phyloP scores from a whole-genome alignment of 805 yeast species.

The Sugiyamaella valdiviana region DNA sequence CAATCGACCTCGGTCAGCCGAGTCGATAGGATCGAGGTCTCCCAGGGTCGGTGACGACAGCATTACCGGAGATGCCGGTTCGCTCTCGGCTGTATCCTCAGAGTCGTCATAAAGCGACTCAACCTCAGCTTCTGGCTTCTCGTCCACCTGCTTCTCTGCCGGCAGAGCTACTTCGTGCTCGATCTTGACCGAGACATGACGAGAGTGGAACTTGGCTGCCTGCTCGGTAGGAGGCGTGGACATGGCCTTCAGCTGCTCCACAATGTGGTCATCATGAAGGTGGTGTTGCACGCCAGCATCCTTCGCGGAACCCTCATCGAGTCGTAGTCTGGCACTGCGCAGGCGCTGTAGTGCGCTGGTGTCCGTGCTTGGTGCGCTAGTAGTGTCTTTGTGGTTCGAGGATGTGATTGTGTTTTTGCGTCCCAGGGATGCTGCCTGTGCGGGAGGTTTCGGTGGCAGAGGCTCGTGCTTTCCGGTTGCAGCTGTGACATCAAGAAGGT shows the following conservation, averaged over 20 bases:
- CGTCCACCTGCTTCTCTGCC: neutral
- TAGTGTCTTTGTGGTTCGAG: constrained; percentile 12
- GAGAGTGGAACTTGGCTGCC: neutral
- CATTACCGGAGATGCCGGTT: constrained; percentile 12
- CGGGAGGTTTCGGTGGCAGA: neutral
- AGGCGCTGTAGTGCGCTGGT: constrained; percentile 4
- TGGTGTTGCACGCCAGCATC: neutral
- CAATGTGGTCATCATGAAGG: constrained; percentile 8
- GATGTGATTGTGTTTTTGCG: constrained; percentile 19
- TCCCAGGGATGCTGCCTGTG: constrained; percentile 8
- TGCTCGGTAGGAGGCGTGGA: neutral
- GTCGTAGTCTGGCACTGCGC: constrained; percentile 5
- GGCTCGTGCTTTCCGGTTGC: neutral
- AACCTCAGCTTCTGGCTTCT: constrained; percentile 7
- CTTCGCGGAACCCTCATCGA: neutral
- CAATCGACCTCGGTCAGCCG: constrained; percentile 22
- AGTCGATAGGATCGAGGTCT: constrained; percentile 19
- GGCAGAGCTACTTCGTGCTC: neutral
- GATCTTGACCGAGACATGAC: neutral
- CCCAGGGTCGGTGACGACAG: constrained; percentile 14
- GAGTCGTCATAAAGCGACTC: constrained; percentile 16
- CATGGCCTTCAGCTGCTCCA: constrained; percentile 8
- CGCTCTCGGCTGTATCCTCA: constrained; percentile 2
- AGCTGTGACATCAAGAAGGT: neutral
- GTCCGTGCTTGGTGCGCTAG: constrained; percentile 11